A percentile compares a stretch with the other conserved stretches of the same genome.
Conservation (phyloP, 345 rosid species). For the Murraya paniculata region DNA sequence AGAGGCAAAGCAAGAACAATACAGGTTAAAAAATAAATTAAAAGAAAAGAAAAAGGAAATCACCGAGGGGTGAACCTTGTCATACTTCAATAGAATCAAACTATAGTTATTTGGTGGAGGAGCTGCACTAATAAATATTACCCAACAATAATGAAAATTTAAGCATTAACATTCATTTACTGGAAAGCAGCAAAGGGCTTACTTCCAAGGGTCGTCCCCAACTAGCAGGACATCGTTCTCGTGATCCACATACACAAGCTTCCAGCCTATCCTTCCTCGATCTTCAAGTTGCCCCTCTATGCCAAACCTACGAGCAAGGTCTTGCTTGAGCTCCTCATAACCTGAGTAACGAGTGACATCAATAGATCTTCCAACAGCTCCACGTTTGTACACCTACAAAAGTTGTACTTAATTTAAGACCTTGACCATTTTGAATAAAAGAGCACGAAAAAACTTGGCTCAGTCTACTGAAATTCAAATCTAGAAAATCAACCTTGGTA, state of each 20-base stretch:
- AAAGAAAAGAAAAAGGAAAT: not conserved
- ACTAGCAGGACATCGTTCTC: conserved; percentile 72
- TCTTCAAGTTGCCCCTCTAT: conserved; percentile 83
- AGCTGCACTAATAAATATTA: not conserved
- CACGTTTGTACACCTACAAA: conserved; percentile 69
- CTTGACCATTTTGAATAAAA: not conserved
- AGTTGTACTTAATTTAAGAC: conserved; percentile 12
- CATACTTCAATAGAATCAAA: not conserved
- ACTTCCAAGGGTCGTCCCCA: conserved; percentile 92
- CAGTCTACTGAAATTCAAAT: not conserved
- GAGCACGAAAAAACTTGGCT: not conserved
- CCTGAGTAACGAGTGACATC: conserved; percentile 69
- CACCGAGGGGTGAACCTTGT: not conserved
- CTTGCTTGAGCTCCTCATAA: conserved; percentile 66
- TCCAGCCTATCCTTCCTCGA: conserved; percentile 65
- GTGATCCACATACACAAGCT: conserved; percentile 74
- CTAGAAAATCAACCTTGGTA: conserved; percentile 49
- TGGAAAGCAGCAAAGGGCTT: conserved; percentile 25
- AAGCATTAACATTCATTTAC: not conserved
- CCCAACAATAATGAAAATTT: not conserved
- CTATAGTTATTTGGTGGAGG: not conserved
- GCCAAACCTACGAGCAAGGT: conserved; percentile 72
- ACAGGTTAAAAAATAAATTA: not conserved
- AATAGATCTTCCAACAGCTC: conserved; percentile 81
- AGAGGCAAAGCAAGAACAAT: not conserved